Conservation (phyloP, 192 early-diverging fungal species). For the Coemansia sp. region DNA sequence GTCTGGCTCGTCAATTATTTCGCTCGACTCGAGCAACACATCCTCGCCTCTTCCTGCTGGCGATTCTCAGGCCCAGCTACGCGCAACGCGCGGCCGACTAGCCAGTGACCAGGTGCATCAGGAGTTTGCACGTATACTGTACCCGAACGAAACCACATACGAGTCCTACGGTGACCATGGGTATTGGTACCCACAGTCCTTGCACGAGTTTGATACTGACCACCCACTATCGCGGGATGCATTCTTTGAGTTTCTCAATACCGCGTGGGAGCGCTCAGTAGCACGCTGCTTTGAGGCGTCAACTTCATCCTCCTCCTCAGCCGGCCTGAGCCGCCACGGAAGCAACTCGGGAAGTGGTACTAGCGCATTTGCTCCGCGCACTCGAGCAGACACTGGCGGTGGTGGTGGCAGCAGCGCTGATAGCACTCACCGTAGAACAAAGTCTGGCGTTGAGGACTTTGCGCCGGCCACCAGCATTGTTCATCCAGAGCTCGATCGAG, state of each 20-base stretch:
- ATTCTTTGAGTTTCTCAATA: constrained; percentile 54
- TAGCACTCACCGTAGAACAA: constrained; percentile 9
- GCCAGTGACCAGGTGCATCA: constrained; percentile 33
- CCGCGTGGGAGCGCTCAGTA: constrained; percentile 48
- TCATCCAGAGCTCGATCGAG: constrained; percentile 54
- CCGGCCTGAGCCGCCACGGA: constrained; percentile 38
- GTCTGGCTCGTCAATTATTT: constrained; percentile 46
- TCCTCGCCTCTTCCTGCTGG: constrained; percentile 16
- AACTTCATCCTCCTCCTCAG: constrained; percentile 3
- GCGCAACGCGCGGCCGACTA: background rate
- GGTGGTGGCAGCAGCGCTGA: constrained; percentile 24
- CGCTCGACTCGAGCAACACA: constrained; percentile 33
- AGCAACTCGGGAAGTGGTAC: constrained; percentile 29
- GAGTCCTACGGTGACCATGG: constrained; percentile 55
- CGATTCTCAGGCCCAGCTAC: constrained; percentile 12
- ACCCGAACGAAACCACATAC: constrained; percentile 46
- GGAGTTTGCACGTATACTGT: constrained; percentile 51
- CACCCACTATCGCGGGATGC: constrained; percentile 44
- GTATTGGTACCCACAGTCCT: constrained; percentile 57
- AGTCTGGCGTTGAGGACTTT: constrained; percentile 10
- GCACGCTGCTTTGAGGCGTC: constrained; percentile 49
- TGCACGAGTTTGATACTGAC: constrained; percentile 56
- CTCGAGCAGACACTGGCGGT: constrained; percentile 12
- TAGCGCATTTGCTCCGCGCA: constrained; percentile 1
- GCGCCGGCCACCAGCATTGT: constrained; percentile 10